These are phyloP conservation scores for Symbiodinium pilosum DNA, from an alignment of 73 alveolate genomes.

Conservation along the genomic window DNA sequence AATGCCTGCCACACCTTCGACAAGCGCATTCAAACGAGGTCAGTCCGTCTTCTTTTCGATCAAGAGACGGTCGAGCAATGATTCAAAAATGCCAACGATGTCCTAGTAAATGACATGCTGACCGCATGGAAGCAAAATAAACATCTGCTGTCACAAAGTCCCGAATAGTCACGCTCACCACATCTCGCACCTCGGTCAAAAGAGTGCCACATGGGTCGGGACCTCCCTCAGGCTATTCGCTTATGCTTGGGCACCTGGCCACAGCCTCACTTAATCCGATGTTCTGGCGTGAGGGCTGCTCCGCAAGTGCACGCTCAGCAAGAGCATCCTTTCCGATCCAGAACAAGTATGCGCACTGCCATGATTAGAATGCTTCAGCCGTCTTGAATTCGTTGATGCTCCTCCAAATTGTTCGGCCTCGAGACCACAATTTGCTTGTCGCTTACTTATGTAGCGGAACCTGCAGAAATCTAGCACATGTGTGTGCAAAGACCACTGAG, in stretches of 20 bases:
- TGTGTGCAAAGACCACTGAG: too few species aligned
- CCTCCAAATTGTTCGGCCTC: not conserved
- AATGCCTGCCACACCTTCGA: not conserved
- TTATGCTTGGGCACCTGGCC: not conserved
- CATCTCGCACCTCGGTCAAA: not conserved
- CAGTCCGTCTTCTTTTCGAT: not conserved
- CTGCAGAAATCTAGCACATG: too few species aligned
- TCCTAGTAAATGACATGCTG: too few species aligned
- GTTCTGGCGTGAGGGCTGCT: not conserved
- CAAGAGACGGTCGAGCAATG: not conserved
- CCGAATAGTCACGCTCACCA: not conserved
- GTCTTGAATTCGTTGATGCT: not conserved
- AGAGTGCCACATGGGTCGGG: not conserved
- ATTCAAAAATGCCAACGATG: conserved; percentile 5
- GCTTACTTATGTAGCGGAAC: not conserved
- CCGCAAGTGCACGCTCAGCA: not conserved
- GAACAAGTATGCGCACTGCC: not conserved
- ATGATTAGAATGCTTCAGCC: not conserved
- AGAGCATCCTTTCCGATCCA: not conserved
- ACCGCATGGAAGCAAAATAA: too few species aligned
- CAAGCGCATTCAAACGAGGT: not conserved
- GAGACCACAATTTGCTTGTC: not conserved
- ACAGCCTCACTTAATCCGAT: not conserved
- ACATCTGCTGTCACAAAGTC: too few species aligned
- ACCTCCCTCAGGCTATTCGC: too few species aligned